These are phyloP conservation scores for Botrytis tulipae DNA, from an alignment of 2,329 filamentous ascomycete genomes.

Conservation along the genomic window DNA sequence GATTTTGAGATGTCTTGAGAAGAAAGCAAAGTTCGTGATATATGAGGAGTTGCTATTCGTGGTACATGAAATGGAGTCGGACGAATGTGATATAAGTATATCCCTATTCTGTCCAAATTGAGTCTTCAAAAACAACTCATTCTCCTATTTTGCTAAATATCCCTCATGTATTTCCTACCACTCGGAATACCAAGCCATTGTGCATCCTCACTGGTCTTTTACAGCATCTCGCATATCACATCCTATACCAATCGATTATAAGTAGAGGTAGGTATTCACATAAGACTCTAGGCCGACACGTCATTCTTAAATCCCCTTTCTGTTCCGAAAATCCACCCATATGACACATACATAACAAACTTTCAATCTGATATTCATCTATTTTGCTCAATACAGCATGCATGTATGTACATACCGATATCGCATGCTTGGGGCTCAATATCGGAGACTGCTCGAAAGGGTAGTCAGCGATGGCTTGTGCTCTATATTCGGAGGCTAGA, in stretches of 20 bases:
- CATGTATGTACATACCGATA: neutral
- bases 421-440: neutral
- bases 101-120: neutral
- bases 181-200: neutral
- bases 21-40: neutral
- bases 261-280: neutral
- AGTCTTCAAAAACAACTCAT: neutral
- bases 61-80: neutral
- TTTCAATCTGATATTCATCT: neutral
- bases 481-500: neutral
- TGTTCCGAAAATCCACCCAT: no score
- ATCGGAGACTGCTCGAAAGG: neutral
- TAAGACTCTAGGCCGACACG: neutral
- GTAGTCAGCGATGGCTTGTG: neutral
- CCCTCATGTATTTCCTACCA: neutral
- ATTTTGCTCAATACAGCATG: neutral
- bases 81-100: conserved; percentile 1
- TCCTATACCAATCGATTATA: neutral
- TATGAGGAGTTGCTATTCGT: neutral
- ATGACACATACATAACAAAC: neutral
- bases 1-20: no score
- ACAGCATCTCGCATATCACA: neutral
- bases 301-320: no score
- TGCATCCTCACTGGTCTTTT: neutral
- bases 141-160: neutral